Evolutionary conservation across 2,329 filamentous ascomycete genomes (phyloP), one percentile per base, ranked within the genome.

Genomic region (Cladosporium sp.): DNA sequence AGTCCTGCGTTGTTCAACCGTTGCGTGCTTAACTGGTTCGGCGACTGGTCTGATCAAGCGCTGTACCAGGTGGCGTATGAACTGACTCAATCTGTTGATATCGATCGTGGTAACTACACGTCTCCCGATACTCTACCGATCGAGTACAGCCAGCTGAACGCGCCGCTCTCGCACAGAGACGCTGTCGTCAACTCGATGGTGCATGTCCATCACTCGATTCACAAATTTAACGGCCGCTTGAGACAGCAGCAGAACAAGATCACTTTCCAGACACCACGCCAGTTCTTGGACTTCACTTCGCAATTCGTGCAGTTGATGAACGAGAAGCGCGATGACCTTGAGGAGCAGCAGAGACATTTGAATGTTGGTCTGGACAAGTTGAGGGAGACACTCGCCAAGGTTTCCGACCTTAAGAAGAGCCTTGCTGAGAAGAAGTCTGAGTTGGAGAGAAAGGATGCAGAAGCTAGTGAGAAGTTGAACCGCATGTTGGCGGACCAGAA

Each of bases 1-100:
- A 97, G 91, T 82, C 94, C 94, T 60, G 94, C 94, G 39, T 77
- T 99, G 69, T 99, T 99, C 87, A 99, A 99, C 79, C 88, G 94
- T 81, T 99, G 94, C 71, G 94, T 99, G 49, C 87, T 99, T 66
- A 99, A 99, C 77, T 99, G 94, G 94, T 97, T 99, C 72, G 94
- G 94, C 63, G 94, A 99, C 76, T 99, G 94, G 94, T 99, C 94
- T 53, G 94, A 99, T 73, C 94, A 99, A 77, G 95, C 94, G 36
- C 83, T 99, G 19, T 99, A 95, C 86, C 95, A 99, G 74, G 95
- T 99, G 62, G 92, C 90, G 22, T 91, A 90, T 62, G 94, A 99
- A 74, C 84, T 99, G 58, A 99, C 95, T 1, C 89, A 96, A 64
- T 93, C 91, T n/a, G 86, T 99, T 59, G 94, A 99, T 71, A 82